Evolutionary conservation across 2,329 filamentous ascomycete species (phyloP).

Genomic region (Stagonosporopsis rhizophila): DNA sequence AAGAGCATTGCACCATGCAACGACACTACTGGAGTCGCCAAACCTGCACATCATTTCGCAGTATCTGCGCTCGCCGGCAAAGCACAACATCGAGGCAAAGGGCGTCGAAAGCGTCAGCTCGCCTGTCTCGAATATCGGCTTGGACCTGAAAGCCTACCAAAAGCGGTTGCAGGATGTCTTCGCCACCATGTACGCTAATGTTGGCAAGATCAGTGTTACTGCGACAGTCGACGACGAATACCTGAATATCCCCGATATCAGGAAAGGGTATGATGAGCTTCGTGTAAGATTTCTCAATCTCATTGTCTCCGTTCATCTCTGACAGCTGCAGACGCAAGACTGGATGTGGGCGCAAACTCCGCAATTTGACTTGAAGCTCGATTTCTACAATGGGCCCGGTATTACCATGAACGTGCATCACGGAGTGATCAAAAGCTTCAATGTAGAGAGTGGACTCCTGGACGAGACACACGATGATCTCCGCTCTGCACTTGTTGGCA

Average conservation of each 20-base stretch:
- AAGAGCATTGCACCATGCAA: slow-evolving; percentile 90
- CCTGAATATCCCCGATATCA: slow-evolving; percentile 62
- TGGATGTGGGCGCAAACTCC: slow-evolving; percentile 91
- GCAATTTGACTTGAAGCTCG: slow-evolving; percentile 69
- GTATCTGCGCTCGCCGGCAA: slow-evolving; percentile 79
- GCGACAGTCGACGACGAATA: slow-evolving; percentile 61
- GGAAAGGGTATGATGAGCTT: slow-evolving; percentile 68
- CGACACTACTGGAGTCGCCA: slow-evolving; percentile 79
- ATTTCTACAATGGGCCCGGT: slow-evolving; percentile 56
- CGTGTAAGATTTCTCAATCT: slow-evolving; percentile 54
- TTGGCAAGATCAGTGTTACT: slow-evolving; percentile 47
- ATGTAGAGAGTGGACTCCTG: slow-evolving; percentile 32
- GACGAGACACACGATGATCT: slow-evolving; percentile 24
- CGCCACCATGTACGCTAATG: slow-evolving; percentile 66
- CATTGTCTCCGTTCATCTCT: slow-evolving; percentile 25
- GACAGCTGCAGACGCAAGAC: slow-evolving; percentile 61
- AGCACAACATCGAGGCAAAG: slow-evolving; percentile 76
- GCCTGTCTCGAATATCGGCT: slow-evolving; percentile 77
- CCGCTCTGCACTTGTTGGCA: slow-evolving; percentile 38
- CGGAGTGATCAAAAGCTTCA: slow-evolving; percentile 62
- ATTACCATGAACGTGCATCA: slow-evolving; percentile 53
- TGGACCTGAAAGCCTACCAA: slow-evolving; percentile 58
- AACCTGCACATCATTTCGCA: slow-evolving; percentile 73
- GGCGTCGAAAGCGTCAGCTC: slow-evolving; percentile 93
- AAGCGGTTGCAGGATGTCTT: slow-evolving; percentile 65